phyloP scores from a whole-genome alignment of 768 basidiomycete species.

The Pleurotus cornucopiae region DNA sequence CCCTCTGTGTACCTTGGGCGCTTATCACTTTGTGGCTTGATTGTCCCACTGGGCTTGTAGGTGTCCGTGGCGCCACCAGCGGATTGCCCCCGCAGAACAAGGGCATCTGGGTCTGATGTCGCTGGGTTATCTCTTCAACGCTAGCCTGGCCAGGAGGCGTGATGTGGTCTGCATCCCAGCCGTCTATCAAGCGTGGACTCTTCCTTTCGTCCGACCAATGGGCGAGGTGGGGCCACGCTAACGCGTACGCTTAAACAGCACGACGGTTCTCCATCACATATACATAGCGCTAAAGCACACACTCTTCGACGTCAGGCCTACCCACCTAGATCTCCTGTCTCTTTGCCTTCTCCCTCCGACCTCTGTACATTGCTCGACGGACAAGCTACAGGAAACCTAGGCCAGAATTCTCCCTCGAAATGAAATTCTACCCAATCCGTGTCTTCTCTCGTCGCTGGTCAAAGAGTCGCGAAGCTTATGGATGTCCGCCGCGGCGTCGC shows the following conservation, averaged over 20 bases:
- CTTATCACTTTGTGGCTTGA: neutral
- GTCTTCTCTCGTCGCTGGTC: no score
- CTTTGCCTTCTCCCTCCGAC: neutral
- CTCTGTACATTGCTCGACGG: neutral
- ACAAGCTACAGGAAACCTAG: neutral
- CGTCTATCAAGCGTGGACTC: neutral
- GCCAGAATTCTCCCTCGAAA: neutral
- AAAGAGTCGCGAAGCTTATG: no score
- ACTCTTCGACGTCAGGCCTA: neutral
- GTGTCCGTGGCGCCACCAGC: neutral
- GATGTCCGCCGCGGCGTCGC: no score
- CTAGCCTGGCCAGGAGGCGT: neutral
- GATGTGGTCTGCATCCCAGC: neutral
- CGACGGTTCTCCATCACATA: neutral
- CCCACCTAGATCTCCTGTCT: constrained; percentile 3
- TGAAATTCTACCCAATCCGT: no score
- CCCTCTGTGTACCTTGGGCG: constrained; percentile 1
- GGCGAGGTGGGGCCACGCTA: constrained; percentile 5
- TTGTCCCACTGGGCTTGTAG: neutral
- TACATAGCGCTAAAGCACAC: neutral
- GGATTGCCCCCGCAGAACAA: constrained; percentile 3
- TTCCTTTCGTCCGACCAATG: neutral
- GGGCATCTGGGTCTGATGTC: neutral
- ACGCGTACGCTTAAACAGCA: neutral
- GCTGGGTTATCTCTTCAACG: neutral